Percentiles rank a stretch among this genome's conserved stretches.
phyloP scores from a whole-genome alignment of 129 eudicot genomes.

The Helianthus tuberosus region DNA sequence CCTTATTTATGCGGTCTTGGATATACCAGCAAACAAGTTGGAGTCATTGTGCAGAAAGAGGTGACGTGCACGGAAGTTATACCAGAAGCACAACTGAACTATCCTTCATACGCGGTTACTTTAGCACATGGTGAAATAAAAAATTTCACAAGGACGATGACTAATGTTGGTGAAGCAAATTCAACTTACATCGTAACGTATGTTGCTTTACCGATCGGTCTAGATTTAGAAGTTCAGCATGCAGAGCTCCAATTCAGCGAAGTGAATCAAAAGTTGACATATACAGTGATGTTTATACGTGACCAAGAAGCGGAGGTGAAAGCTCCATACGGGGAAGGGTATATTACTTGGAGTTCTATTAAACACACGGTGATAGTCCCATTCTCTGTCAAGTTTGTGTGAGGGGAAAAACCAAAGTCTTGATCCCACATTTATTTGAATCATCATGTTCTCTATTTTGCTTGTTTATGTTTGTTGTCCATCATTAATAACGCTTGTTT shows the following conservation, averaged over 20 bases:
- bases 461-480: constrained; percentile 9
- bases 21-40: constrained; percentile 35
- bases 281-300: constrained; percentile 9
- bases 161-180: constrained; percentile 36
- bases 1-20: constrained; percentile 40
- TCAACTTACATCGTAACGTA: constrained; percentile 15
- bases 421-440: neutral
- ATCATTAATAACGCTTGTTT: constrained; percentile 24
- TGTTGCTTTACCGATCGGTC: constrained; percentile 24
- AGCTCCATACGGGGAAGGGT: constrained; percentile 27
- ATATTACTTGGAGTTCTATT: constrained; percentile 26
- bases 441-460: neutral
- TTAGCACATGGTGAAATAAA: constrained; percentile 9
- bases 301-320: neutral
- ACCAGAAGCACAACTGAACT: constrained; percentile 38
- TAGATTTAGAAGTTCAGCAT: constrained; percentile 3
- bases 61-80: constrained; percentile 29
- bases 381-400: constrained; percentile 24
- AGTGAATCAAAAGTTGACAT: constrained; percentile 25
- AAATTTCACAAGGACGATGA: constrained; percentile 26
- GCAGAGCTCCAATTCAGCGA: constrained; percentile 12
- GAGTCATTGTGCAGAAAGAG: constrained; percentile 27
- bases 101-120: constrained; percentile 41
- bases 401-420: constrained; percentile 6
- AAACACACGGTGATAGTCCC: constrained; percentile 41